Conservation (phyloP, 495 filamentous ascomycete genomes). For the Lichenothelia convexa region DNA sequence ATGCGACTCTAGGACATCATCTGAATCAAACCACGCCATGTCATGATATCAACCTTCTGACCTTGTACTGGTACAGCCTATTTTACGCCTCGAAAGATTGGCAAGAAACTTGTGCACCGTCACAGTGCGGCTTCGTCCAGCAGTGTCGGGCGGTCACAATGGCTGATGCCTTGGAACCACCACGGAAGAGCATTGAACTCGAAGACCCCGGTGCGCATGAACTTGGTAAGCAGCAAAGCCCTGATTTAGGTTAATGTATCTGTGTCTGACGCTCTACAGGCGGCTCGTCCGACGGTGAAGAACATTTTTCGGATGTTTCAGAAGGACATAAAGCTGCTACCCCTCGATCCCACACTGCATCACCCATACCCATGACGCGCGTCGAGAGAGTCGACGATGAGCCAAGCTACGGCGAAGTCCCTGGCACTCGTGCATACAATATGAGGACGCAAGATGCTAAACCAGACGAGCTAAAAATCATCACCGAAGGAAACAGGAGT, state of each 20-base stretch:
- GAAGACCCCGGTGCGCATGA: constrained; percentile 74
- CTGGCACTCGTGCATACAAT: constrained; percentile 41
- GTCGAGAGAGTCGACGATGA: constrained; percentile 38
- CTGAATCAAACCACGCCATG: no score
- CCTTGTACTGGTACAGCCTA: no score
- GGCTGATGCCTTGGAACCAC: constrained; percentile 1
- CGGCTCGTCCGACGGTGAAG: constrained; percentile 40
- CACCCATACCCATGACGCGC: constrained; percentile 42
- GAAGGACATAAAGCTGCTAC: constrained; percentile 33
- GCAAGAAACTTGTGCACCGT: no score
- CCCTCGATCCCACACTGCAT: constrained; percentile 23
- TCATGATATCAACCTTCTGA: no score
- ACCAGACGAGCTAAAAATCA: constrained; percentile 44
- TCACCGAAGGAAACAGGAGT: constrained; percentile 35
- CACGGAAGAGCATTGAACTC: constrained; percentile 32
- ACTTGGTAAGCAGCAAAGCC: constrained; percentile 35
- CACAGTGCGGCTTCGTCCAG: no score
- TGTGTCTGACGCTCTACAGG: not conserved
- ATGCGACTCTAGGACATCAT: no score
- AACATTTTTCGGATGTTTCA: constrained; percentile 82
- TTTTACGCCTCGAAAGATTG: no score
- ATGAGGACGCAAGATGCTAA: constrained; percentile 41
- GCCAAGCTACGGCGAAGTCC: constrained; percentile 41
- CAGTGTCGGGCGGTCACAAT: no score
- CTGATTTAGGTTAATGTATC: not conserved